Base-by-base conservation (phyloP, 2,329 filamentous ascomycete genomes). In the Tolypocladium endophyticum region DNA sequence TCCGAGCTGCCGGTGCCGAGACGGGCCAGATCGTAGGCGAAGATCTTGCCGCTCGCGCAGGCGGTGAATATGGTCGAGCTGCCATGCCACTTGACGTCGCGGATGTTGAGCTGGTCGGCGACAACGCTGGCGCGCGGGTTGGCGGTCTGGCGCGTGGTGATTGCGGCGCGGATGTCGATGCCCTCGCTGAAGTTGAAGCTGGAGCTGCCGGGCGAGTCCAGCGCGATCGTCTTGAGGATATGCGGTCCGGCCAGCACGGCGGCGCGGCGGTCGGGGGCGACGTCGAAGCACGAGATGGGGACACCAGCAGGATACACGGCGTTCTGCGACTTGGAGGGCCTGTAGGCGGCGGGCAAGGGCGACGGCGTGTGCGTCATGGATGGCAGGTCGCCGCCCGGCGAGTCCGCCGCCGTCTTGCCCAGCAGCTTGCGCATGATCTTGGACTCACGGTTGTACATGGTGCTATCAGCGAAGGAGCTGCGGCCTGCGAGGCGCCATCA, bases 11-110 rank as follows among this genome's bases (percentile, higher is more conserved):
- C 76, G 2, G 75, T 68, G 1, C 79, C 77, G 12, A 82, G 66
- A 25, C 80, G 79, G 47, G 76, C 76, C 23, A 87, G 68, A 68
- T 87, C 83, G 66, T 87, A 87, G 61, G 82, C 77, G 62, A 86
- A 86, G 64, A 87, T 85, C 70, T 84, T 83, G 66, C 85, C 85
- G 61, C 81, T 84, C 56, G 81, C 80, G 67, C 83, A 86, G 3
- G 85, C 85, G 0, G 85, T 87, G 64, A 86, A 84, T 58, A 87
- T 78, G 43, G 77, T 80, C 18, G 78, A 77, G 62, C 79, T 77
- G 60, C 74, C 76, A 36, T 81, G 76, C 79, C 84, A 84, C 68
- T 83, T 84, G 56, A 85, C 83, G 62, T 86, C 82, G 64, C 81
- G 81, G 63, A 87, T 86, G 41, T 84, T 85, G 56, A 87, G 75